Conservation (phyloP, 805 yeast species). For the Komagataella pastoris region DNA sequence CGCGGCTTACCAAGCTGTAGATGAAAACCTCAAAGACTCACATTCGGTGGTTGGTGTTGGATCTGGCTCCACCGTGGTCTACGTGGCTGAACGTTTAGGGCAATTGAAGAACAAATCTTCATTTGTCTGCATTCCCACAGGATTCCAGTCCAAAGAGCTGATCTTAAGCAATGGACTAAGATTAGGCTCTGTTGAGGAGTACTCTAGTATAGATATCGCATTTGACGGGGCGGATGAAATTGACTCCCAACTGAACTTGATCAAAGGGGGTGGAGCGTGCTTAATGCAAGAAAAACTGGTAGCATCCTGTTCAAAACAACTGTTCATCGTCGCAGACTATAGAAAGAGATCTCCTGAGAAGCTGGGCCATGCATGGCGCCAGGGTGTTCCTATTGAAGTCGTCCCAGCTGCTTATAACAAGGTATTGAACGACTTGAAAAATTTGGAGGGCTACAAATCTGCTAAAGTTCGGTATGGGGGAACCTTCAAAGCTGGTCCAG, state of each 20-base stretch:
- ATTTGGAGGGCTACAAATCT: conserved; percentile 43
- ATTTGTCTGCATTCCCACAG: conserved; percentile 85
- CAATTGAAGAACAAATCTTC: conserved; percentile 38
- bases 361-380: conserved; percentile 73
- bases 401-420: conserved; percentile 81
- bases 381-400: conserved; percentile 93
- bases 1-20: conserved; percentile 90
- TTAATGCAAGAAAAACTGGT: conserved; percentile 92
- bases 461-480: conserved; percentile 75
- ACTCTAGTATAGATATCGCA: conserved; percentile 74
- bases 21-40: conserved; percentile 57
- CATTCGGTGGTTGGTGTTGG: conserved; percentile 87
- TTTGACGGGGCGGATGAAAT: conserved; percentile 99
- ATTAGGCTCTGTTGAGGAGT: conserved; percentile 76
- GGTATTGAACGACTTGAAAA: conserved; percentile 48
- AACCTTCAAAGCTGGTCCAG: conserved; percentile 91
- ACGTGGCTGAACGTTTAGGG: conserved; percentile 89
- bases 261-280: conserved; percentile 99
- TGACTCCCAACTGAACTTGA: conserved; percentile 66
- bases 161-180: conserved; percentile 70
- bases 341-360: conserved; percentile 58
- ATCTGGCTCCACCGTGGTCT: conserved; percentile 95
- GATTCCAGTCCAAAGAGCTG: conserved; percentile 85
- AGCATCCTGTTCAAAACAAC: conserved; percentile 63
- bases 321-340: conserved; percentile 85